Evolutionary conservation across 257 asterid species (phyloP).

Genomic region (Parsonsia alboflavescens): DNA sequence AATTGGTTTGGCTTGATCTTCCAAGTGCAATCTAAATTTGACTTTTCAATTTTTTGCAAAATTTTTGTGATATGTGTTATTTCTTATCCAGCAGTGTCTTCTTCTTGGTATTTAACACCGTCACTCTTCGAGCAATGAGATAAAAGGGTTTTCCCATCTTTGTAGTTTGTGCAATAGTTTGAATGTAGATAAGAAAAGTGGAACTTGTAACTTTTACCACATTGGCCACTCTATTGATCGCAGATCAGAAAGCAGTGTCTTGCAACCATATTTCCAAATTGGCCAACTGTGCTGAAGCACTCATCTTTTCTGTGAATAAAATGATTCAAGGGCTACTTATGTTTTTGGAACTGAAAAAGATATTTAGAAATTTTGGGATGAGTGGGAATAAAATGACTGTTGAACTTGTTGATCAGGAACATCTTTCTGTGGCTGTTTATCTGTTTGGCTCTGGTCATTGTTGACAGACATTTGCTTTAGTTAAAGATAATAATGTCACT

Average conservation of each 20-base stretch:
- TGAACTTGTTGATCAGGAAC: background rate
- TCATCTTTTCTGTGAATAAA: background rate
- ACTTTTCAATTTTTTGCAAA: background rate
- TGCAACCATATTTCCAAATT: background rate
- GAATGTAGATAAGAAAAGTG: background rate
- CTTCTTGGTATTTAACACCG: background rate
- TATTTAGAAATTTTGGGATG: background rate
- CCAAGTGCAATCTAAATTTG: background rate
- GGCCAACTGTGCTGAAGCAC: background rate
- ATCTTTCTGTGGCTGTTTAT: background rate
- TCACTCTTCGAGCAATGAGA: background rate
- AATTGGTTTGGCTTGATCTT: background rate
- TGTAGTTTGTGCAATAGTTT: background rate
- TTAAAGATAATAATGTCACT: background rate
- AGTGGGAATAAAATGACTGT: background rate
- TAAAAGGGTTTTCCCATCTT: background rate
- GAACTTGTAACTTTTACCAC: background rate
- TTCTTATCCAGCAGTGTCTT: background rate
- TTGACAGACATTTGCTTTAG: background rate
- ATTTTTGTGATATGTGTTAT: background rate
- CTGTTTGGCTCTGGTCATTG: background rate
- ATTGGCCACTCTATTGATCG: background rate
- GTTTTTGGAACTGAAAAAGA: background rate
- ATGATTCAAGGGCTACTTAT: background rate
- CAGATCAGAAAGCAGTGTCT: background rate